phyloP scores from a whole-genome alignment of 1,284 basidiomycete genomes.

The Phaffia rhodozyma region DNA sequence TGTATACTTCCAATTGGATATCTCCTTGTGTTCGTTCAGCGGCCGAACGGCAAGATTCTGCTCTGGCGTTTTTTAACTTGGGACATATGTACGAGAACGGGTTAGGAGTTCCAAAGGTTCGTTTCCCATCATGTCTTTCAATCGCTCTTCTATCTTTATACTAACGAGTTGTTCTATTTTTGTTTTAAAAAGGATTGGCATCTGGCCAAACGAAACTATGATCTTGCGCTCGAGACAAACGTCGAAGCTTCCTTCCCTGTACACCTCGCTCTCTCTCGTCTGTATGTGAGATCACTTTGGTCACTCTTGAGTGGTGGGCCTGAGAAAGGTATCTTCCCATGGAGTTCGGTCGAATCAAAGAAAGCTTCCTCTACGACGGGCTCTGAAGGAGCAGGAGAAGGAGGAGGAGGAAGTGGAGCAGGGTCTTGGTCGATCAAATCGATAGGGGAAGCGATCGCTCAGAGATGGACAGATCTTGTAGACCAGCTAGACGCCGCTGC shows the following conservation, averaged over 20 bases:
- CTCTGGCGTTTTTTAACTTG: conserved; percentile 94
- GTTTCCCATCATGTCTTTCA: conserved; percentile 19
- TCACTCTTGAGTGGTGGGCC: conserved; percentile 58
- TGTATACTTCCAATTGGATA: no score
- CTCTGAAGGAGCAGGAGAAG: neutral
- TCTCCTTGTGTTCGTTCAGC: conserved; percentile 28
- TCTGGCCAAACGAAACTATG: conserved; percentile 92
- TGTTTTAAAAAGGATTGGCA: conserved; percentile 82
- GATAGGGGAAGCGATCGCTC: neutral
- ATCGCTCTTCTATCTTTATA: neutral
- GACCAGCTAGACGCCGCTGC: neutral
- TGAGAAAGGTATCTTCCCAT: conserved; percentile 29
- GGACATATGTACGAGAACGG: conserved; percentile 99
- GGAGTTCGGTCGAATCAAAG: conserved; percentile 15
- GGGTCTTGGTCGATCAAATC: neutral
- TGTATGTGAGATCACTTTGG: conserved; percentile 77
- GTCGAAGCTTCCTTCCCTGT: conserved; percentile 81
- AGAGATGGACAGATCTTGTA: no score
- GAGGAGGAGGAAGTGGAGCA: neutral
- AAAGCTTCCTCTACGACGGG: conserved; percentile 4
- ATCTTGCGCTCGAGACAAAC: conserved; percentile 74
- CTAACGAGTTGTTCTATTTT: no score
- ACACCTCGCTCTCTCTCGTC: conserved; percentile 61
- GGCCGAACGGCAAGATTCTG: conserved; percentile 77
- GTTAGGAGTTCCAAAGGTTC: conserved; percentile 68